Percentiles rank a stretch among this genome's conserved stretches.
Evolutionary conservation across 2,329 filamentous ascomycete genomes (phyloP).

Genomic region (Aspergillus sp.): DNA sequence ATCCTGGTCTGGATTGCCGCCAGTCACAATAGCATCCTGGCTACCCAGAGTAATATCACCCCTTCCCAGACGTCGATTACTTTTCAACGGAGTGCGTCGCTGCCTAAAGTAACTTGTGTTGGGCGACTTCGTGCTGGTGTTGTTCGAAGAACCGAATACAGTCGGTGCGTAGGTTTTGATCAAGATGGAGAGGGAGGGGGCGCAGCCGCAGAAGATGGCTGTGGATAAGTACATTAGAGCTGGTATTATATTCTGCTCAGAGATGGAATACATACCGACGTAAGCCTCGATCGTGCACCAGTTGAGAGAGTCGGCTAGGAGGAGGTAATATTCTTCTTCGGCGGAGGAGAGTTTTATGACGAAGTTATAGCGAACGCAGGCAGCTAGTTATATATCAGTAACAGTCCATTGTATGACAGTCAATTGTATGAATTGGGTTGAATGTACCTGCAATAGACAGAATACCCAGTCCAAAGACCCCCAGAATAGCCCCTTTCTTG

Average conservation of each 20-base stretch:
- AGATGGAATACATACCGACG: constrained; percentile 8
- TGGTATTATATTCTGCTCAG: too few species aligned
- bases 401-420: too few species aligned
- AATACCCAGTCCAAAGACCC: constrained; percentile 15
- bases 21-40: background rate
- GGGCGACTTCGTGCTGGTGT: background rate
- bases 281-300: constrained; percentile 20
- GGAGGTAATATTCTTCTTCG: constrained; percentile 15
- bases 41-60: background rate
- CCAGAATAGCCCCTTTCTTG: constrained; percentile 14
- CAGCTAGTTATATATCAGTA: constrained; percentile 7
- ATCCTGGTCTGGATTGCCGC: background rate
- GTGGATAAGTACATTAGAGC: too few species aligned
- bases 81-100: background rate
- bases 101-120: background rate
- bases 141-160: background rate
- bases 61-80: background rate
- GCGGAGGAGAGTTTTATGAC: constrained; percentile 10
- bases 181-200: constrained; percentile 12
- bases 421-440: background rate
- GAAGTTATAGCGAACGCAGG: constrained; percentile 17
- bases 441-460: constrained; percentile 13
- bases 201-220: constrained; percentile 19
- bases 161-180: constrained; percentile 7
- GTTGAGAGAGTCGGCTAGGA: constrained; percentile 16